phyloP scores from a whole-genome alignment of 148 eudicot species.

The Linanthus parryae region DNA sequence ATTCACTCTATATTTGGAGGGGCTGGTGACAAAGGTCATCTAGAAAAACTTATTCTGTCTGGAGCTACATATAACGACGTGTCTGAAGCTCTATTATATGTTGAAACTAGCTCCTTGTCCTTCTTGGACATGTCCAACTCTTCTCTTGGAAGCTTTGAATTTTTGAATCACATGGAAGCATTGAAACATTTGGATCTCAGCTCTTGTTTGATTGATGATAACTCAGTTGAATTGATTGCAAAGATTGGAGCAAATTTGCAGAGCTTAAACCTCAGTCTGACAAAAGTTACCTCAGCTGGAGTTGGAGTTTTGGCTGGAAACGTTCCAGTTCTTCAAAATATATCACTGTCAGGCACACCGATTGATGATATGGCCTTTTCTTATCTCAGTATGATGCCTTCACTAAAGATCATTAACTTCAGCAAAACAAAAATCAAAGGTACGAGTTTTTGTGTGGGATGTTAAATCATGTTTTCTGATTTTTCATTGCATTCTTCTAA shows the following conservation, averaged over 20 bases:
- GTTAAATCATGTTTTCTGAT: background rate
- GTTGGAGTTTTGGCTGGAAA: conserved; percentile 64
- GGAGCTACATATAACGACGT: conserved; percentile 44
- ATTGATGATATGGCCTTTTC: conserved; percentile 55
- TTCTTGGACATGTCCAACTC: conserved; percentile 64
- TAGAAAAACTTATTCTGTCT: conserved; percentile 50
- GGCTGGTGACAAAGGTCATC: conserved; percentile 27
- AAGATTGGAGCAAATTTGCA: conserved; percentile 48
- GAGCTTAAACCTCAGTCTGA: conserved; percentile 60
- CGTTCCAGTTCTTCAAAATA: conserved; percentile 63
- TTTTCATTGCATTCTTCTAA: background rate
- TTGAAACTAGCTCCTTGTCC: conserved; percentile 37
- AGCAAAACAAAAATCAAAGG: conserved; percentile 68
- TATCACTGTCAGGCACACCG: conserved; percentile 45
- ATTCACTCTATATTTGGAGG: conserved; percentile 46
- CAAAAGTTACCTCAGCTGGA: conserved; percentile 64
- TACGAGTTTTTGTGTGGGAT: conserved; percentile 12
- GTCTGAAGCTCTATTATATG: conserved; percentile 29
- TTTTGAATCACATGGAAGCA: conserved; percentile 44
- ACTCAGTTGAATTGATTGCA: conserved; percentile 42
- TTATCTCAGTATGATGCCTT: conserved; percentile 67
- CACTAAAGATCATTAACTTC: conserved; percentile 56
- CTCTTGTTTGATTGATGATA: conserved; percentile 36
- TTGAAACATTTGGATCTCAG: conserved; percentile 73
- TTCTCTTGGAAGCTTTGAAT: conserved; percentile 31